Conservation (phyloP, 176 grass and related monocot species). For the Oropetium thomaeum region DNA sequence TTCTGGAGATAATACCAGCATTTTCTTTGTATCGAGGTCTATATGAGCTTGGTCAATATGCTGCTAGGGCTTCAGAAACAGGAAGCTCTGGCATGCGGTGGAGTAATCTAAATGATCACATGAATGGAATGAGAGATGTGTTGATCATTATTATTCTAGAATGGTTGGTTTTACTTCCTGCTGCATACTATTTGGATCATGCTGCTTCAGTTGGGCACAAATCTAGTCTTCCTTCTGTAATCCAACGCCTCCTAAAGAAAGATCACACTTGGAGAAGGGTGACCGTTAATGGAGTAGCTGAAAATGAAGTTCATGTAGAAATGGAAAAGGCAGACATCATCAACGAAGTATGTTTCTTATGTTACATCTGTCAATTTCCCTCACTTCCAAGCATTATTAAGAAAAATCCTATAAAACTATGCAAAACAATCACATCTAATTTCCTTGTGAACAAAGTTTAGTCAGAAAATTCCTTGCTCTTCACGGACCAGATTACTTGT, state of each 20-base stretch:
- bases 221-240: conserved; percentile 31
- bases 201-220: conserved; percentile 48
- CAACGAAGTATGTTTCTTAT: conserved; percentile 65
- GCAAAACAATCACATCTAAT: background rate
- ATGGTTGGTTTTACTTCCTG: conserved; percentile 74
- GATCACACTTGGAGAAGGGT: conserved; percentile 22
- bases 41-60: conserved; percentile 78
- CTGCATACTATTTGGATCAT: conserved; percentile 71
- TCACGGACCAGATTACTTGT: background rate
- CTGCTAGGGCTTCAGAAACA: conserved; percentile 45
- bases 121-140: conserved; percentile 74
- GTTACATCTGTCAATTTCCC: background rate
- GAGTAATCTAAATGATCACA: conserved; percentile 60
- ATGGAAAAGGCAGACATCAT: conserved; percentile 67
- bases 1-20: conserved; percentile 86
- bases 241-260: conserved; percentile 47
- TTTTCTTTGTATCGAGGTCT: conserved; percentile 88
- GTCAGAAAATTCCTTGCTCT: background rate
- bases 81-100: conserved; percentile 74
- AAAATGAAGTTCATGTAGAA: conserved; percentile 49
- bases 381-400: no score
- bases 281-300: conserved; percentile 34
- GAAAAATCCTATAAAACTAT: background rate
- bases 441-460: background rate
- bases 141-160: conserved; percentile 78